Percentiles rank a stretch among this genome's conserved stretches.
phyloP scores from a whole-genome alignment of 345 rosid genomes.

The Excoecaria agallocha region DNA sequence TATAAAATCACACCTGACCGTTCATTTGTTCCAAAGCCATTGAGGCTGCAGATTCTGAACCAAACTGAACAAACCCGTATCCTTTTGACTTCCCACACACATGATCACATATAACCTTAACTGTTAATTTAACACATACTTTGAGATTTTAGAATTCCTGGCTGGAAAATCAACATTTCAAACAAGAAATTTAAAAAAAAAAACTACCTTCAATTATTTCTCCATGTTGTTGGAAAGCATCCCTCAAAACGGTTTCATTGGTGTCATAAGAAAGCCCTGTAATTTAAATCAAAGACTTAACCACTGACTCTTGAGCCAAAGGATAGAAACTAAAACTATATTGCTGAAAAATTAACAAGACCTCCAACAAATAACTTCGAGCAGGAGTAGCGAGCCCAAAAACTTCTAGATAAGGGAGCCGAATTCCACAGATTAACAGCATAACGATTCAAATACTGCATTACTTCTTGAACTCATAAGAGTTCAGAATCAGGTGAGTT shows the following conservation, averaged over 20 bases:
- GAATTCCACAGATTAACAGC: not conserved
- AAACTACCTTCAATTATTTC: slow-evolving; percentile 46
- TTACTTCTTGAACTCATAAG: not conserved
- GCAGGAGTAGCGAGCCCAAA: slow-evolving; percentile 25
- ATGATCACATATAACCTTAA: slow-evolving; percentile 62
- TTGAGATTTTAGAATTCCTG: not conserved
- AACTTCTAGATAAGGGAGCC: slow-evolving; percentile 2
- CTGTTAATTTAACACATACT: slow-evolving; percentile 27
- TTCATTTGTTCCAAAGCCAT: slow-evolving; percentile 59
- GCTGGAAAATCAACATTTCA: not conserved
- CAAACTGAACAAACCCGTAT: slow-evolving; percentile 75
- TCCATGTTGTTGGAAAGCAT: slow-evolving; percentile 48
- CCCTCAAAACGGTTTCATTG: slow-evolving; percentile 58
- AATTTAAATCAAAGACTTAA: not conserved
- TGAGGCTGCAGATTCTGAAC: no score
- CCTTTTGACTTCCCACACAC: slow-evolving; percentile 68
- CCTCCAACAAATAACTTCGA: slow-evolving; percentile 64
- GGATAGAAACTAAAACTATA: not conserved
- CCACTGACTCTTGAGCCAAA: not conserved
- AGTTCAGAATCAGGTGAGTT: no score
- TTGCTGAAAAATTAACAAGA: slow-evolving; percentile 1
- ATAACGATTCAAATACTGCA: slow-evolving; percentile 20
- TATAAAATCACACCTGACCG: slow-evolving; percentile 40
- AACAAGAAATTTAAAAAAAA: not conserved
- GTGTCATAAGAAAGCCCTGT: slow-evolving; percentile 70